A percentile compares a stretch with the other conserved stretches of the same genome.
Conservation (phyloP, 2,329 filamentous ascomycete species). For the Monosporascus sp. region DNA sequence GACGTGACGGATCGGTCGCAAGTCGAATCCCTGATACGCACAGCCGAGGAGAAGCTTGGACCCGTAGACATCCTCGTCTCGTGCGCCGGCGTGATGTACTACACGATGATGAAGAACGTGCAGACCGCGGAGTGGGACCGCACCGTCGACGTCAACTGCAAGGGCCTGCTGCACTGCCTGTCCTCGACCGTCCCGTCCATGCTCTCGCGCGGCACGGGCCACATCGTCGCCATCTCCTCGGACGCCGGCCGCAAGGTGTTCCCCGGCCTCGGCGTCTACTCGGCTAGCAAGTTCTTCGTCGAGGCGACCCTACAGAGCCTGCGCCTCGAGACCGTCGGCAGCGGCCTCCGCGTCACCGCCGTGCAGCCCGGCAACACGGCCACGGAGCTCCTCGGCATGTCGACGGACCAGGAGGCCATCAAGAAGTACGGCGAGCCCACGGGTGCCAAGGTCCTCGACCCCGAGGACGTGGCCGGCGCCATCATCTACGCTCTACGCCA, state of each 20-base stretch:
- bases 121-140: slow-evolving; percentile 72
- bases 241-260: slow-evolving; percentile 79
- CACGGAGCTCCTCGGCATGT: slow-evolving; percentile 69
- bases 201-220: slow-evolving; percentile 62
- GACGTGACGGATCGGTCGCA: slow-evolving; percentile 65
- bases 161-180: slow-evolving; percentile 70
- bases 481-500: slow-evolving; percentile 72
- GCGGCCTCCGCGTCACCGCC: slow-evolving; percentile 65
- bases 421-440: slow-evolving; percentile 73
- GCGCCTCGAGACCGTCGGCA: slow-evolving; percentile 69
- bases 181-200: slow-evolving; percentile 65
- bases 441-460: slow-evolving; percentile 68
- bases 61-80: slow-evolving; percentile 73
- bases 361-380: slow-evolving; percentile 74
- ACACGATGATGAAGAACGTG: slow-evolving; percentile 77
- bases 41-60: slow-evolving; percentile 57
- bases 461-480: slow-evolving; percentile 65
- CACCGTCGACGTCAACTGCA: slow-evolving; percentile 83
- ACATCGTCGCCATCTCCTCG: slow-evolving; percentile 77
- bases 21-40: slow-evolving; percentile 59
- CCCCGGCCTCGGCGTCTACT: slow-evolving; percentile 76
- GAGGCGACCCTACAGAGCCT: slow-evolving; percentile 73
- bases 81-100: slow-evolving; percentile 84
- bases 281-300: slow-evolving; percentile 79
- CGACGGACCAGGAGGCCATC: slow-evolving; percentile 68